Evolutionary conservation across 257 asterid species (phyloP).

Genomic region (Jacaranda copaia): DNA sequence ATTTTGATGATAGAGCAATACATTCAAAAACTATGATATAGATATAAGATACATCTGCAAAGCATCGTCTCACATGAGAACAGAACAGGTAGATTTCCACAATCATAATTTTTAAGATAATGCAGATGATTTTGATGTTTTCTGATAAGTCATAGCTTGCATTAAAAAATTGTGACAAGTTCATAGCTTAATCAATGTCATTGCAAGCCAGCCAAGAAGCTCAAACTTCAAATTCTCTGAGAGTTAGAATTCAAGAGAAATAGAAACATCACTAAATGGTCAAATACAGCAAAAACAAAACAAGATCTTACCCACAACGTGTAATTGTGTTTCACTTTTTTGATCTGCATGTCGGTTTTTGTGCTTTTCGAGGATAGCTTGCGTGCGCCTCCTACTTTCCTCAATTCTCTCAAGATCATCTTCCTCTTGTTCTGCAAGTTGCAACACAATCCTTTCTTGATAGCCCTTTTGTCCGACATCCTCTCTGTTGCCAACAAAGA

Average conservation of each 20-base stretch:
- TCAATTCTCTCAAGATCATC: constrained; percentile 88
- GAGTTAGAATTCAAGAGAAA: constrained; percentile 10
- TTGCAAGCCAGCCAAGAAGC: constrained; percentile 12
- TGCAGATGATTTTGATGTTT: not conserved
- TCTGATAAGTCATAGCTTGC: not conserved
- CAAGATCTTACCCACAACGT: constrained; percentile 45
- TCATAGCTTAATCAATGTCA: not conserved
- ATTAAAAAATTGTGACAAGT: not conserved
- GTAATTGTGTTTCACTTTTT: constrained; percentile 43
- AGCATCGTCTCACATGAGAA: not conserved
- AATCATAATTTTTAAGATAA: not conserved
- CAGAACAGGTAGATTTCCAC: not conserved
- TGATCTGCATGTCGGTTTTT: constrained; percentile 49
- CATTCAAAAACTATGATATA: not conserved
- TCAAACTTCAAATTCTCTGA: not conserved
- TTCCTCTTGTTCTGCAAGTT: constrained; percentile 90
- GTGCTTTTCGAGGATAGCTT: constrained; percentile 92
- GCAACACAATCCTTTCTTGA: constrained; percentile 71
- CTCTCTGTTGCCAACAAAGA: constrained; percentile 61
- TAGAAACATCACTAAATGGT: not conserved
- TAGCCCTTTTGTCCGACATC: constrained; percentile 75
- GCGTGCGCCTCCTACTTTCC: constrained; percentile 89
- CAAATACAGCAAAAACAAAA: not conserved
- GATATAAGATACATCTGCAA: not conserved
- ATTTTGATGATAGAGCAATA: not conserved